Evolutionary conservation across 1,284 basidiomycete species (phyloP), one percentile per base, ranked within the genome.

Genomic region (Trametes polyzona): DNA sequence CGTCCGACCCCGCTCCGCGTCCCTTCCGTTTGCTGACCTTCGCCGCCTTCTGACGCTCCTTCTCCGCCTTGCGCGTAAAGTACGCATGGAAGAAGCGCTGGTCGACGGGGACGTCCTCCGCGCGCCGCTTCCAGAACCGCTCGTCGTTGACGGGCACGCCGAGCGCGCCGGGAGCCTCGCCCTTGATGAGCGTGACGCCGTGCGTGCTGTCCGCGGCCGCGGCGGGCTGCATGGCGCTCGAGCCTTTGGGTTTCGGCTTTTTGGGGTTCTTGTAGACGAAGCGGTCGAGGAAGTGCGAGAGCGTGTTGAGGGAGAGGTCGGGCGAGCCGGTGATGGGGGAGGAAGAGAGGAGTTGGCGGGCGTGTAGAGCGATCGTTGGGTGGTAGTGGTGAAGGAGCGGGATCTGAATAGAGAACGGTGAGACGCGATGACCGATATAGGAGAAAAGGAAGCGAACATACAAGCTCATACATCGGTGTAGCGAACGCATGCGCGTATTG

Each of bases 201-300:
- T 77, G 77, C 4, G 85, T 83, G n/a, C 86, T 86, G 16, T 79
- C 59, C 2, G 74, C 72, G 42, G 81, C 83, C 2, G 90, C 89
- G n/a, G n/a, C n/a, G n/a, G 95, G 95, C 75, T 99, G 97, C 97
- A 99, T 99, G 60, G 92, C 91, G 58, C 90, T 93, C 2, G 87
- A 82, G 21, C 95, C 92, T 63, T 89, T 91, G 3, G 84, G 75
- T 41, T 82, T 86, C 0, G 73, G 70, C 74, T 96, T 93, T 79
- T 98, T 99, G 2, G 96, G 91, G 72, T 98, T 98, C 71, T 95
- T 93, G 80, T 95, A 98, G 27, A 98, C 92, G 74, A 91, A 90
- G 24, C 85, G 79, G 64, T 75, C 71, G 43, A 76, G 67, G 69
- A 74, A 72, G 62, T 74, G 94, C 1, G 93, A 88, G 17, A 98